These are phyloP conservation scores for Tetrapisispora fleetii DNA, from an alignment of 805 yeast genomes.

Conservation along the genomic window DNA sequence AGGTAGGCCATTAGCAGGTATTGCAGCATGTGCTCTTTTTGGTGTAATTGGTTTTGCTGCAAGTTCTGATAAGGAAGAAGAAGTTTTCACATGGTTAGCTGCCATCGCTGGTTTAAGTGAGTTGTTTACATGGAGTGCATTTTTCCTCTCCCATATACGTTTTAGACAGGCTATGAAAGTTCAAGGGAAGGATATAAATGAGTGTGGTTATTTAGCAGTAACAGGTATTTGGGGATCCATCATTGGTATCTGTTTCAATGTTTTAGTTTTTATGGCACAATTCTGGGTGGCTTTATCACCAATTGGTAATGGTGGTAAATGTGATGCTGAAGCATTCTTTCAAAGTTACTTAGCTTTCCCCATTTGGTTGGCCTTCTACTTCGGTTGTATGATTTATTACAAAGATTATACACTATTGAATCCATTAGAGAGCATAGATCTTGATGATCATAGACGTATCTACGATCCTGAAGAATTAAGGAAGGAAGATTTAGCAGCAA, in stretches of 20 bases:
- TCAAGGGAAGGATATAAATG: conserved; percentile 39
- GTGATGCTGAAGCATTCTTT: conserved; percentile 39
- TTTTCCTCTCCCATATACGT: conserved; percentile 42
- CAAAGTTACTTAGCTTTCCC: conserved; percentile 43
- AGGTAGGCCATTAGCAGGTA: conserved; percentile 52
- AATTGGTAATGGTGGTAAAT: conserved; percentile 31
- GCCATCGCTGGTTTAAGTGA: conserved; percentile 53
- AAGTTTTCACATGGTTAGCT: conserved; percentile 52
- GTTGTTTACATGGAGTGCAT: conserved; percentile 50
- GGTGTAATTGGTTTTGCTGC: conserved; percentile 57
- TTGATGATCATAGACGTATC: conserved; percentile 35
- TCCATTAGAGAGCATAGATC: conserved; percentile 33
- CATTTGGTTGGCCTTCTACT: conserved; percentile 36
- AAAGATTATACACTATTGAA: conserved; percentile 29
- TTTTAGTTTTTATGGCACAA: conserved; percentile 44
- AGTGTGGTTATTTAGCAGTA: conserved; percentile 41
- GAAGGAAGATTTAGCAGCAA: conserved; percentile 34
- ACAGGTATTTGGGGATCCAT: conserved; percentile 42
- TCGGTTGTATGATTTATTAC: conserved; percentile 41
- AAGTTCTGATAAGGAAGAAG: conserved; percentile 40
- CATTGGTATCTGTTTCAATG: conserved; percentile 40
- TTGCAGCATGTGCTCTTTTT: conserved; percentile 39
- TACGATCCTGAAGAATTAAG: conserved; percentile 33
- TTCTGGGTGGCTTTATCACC: conserved; percentile 60
- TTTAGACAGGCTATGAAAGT: conserved; percentile 44